phyloP scores from a whole-genome alignment of 2,329 filamentous ascomycete species.

The Lanzia echinophila region DNA sequence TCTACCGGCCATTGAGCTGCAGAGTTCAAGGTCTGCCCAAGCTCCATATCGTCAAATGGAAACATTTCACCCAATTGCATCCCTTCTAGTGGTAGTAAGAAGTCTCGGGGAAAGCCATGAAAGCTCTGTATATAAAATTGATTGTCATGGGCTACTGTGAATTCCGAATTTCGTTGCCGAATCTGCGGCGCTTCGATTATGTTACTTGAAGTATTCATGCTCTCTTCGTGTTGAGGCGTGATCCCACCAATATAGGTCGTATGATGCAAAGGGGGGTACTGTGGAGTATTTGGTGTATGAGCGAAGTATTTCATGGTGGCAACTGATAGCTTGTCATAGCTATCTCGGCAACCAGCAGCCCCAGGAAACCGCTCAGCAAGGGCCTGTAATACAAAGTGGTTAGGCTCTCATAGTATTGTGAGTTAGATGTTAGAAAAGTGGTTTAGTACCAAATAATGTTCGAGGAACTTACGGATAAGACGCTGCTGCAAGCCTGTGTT shows the following conservation, averaged over 20 bases:
- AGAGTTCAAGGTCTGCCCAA: conserved; percentile 13
- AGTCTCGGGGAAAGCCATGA: conserved; percentile 1
- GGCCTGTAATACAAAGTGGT: conserved; percentile 4
- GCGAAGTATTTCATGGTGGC: conserved; percentile 27
- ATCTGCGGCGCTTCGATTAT: not conserved
- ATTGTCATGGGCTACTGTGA: no score
- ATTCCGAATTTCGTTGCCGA: not conserved
- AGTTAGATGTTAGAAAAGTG: not conserved
- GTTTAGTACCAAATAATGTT: not conserved
- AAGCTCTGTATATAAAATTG: not conserved
- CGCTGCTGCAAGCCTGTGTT: conserved; percentile 29
- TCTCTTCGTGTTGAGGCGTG: not conserved
- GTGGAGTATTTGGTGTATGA: conserved; percentile 7
- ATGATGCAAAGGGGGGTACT: not conserved
- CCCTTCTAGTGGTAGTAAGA: not conserved
- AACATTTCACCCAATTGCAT: not conserved
- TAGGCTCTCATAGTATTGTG: not conserved
- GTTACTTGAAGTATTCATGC: not conserved
- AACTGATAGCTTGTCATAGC: conserved; percentile 28
- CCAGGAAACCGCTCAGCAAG: conserved; percentile 30
- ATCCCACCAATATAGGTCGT: not conserved
- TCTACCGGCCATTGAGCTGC: conserved; percentile 14
- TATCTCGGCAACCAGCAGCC: conserved; percentile 29
- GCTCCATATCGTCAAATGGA: conserved; percentile 10
- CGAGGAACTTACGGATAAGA: conserved; percentile 22